These are phyloP conservation scores for Herpetomonas tarakana DNA, from an alignment of 208 protist genomes.

Conservation along the genomic window DNA sequence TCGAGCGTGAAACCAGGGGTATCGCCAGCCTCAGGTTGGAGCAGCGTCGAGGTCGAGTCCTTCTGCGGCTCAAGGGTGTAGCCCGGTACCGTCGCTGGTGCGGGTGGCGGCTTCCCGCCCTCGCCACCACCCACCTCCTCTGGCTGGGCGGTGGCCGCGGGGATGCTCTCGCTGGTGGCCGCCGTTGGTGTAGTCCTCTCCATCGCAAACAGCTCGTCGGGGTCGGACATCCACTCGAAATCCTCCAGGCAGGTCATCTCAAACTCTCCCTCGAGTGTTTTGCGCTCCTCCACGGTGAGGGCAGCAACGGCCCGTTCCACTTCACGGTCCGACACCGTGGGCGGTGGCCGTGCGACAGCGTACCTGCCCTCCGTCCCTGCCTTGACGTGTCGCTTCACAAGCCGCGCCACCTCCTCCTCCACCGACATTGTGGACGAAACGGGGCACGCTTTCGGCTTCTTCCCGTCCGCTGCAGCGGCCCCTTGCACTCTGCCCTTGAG, in stretches of 20 bases:
- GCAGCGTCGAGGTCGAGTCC: background rate
- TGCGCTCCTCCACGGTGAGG: constrained; percentile 9
- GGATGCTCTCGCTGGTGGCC: background rate
- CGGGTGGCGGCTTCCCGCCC: background rate
- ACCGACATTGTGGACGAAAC: too few relatives aligned
- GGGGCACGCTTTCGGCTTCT: too few relatives aligned
- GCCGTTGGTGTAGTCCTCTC: background rate
- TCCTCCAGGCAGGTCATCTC: constrained; percentile 2
- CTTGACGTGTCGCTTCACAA: background rate
- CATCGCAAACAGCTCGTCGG: background rate
- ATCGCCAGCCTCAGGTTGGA: background rate
- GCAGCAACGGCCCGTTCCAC: constrained; percentile 11
- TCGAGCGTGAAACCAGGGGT: background rate
- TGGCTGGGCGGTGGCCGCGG: background rate
- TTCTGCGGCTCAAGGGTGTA: background rate
- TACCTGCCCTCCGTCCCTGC: background rate
- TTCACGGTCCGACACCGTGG: constrained; percentile 17
- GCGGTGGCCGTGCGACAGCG: constrained; percentile 10
- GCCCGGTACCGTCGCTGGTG: background rate
- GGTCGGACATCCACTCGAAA: constrained; percentile 3
- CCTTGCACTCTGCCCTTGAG: constrained; percentile 1
- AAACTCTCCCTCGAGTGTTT: constrained; percentile 13
- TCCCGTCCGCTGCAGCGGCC: background rate
- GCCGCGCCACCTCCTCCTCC: background rate
- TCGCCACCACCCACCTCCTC: background rate